A percentile compares a stretch with the other conserved stretches of the same genome.
These are phyloP conservation scores for Marasmius tenuissimus DNA, from an alignment of 1,284 basidiomycete genomes.

Conservation along the genomic window DNA sequence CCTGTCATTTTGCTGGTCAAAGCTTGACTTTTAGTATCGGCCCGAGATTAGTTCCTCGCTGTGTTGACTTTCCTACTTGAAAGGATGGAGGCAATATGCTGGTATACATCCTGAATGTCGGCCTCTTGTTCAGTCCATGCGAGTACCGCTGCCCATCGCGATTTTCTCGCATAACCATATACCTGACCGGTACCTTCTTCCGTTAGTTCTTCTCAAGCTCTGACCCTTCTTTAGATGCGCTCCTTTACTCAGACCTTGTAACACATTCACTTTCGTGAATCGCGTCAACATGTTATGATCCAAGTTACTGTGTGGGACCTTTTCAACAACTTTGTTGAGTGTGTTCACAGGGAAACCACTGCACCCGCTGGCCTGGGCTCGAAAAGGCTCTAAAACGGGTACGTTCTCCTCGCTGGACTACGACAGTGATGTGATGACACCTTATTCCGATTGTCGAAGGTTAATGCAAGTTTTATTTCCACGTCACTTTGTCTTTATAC, in stretches of 20 bases:
- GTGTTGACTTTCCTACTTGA: background rate
- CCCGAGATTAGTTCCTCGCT: constrained; percentile 5
- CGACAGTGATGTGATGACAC: background rate
- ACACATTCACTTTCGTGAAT: background rate
- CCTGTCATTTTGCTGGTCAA: background rate
- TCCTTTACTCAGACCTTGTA: background rate
- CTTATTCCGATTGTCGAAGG: constrained; percentile 11
- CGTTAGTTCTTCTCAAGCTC: background rate
- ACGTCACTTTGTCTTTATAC: constrained; percentile 13
- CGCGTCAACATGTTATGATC: background rate
- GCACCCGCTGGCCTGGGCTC: background rate
- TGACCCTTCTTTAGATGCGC: background rate
- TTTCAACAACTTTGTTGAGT: background rate
- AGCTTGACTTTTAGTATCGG: background rate
- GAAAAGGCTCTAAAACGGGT: background rate
- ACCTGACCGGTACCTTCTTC: constrained; percentile 6
- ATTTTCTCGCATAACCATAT: constrained; percentile 12
- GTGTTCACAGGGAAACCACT: background rate
- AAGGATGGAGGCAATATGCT: background rate
- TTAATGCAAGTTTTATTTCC: constrained; percentile 4
- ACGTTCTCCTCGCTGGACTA: background rate
- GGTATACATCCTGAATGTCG: background rate
- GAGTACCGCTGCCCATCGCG: constrained; percentile 13
- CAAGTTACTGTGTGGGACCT: background rate
- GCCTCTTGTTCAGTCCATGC: background rate